Base-by-base conservation (phyloP, 1,139 yeast species). In the Insectozyma bohioensis region DNA sequence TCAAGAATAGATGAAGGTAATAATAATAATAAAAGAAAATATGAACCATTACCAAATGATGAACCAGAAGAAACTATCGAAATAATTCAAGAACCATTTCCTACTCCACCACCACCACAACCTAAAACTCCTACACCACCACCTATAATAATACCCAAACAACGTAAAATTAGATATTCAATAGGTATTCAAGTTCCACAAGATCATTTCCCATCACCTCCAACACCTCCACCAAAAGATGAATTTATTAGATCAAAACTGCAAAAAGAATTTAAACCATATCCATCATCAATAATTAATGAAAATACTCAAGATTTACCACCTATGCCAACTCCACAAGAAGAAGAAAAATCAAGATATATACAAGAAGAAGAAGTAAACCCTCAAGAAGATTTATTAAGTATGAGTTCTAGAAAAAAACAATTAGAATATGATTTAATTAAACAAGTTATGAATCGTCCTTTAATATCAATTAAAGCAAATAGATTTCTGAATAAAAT, bases 381-480 rank as follows among this genome's bases (percentile, higher is more conserved):
- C n/a, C n/a, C n/a, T n/a, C n/a, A n/a, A n/a, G n/a, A 22, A 5
- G 43, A 35, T 14, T 20, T 7, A 13, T 24, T 24, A 6, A 41
- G 43, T 30, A n/a, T 34, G 8, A 18, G 45, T 4, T 58, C 69
- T 8, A 46, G 49, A 23, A 54, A 52, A 33, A 51, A 54, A 35
- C 46, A 45, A 7, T 42, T 63, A 37, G 70, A 64, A 39, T 47
- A 47, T 28, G 53, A 49, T n/a, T 48, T 67, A 33, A 58, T 67
- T 10, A 53, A 48, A 30, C 44, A 45, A 20, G 70, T 66, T 6
- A 65, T 67, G 72, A 60, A 62, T 39, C 48, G 57, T 16, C 68
- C 70, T 0, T 45, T 65, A 23, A 39, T 57, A 14, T 36, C 52
- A 8, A 28, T 54, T 18, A 37, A 35, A 17, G 44, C 45, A n/a